phyloP scores from a whole-genome alignment of 2,329 filamentous ascomycete genomes.

The Colletotrichum aenigma region DNA sequence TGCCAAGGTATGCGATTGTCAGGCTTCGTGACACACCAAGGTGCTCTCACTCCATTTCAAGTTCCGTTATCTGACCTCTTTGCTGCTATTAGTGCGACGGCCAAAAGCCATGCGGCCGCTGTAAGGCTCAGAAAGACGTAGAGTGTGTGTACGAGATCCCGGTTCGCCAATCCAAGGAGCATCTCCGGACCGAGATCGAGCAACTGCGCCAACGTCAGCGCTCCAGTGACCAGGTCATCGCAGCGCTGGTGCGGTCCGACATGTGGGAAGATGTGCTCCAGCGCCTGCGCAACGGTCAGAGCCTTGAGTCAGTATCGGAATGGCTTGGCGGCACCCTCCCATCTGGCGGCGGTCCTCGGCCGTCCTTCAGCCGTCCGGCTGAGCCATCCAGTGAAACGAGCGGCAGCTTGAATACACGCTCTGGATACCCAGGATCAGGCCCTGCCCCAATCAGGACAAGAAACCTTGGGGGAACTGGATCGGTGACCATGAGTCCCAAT shows the following conservation, averaged over 20 bases:
- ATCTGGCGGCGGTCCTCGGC: constrained; percentile 31
- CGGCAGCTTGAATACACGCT: constrained; percentile 26
- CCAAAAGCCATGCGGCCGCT: constrained; percentile 58
- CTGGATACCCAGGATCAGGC: constrained; percentile 21
- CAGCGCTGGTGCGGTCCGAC: constrained; percentile 55
- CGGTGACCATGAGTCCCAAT: constrained; percentile 31
- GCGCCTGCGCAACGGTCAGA: constrained; percentile 57
- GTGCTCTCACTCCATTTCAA: not conserved
- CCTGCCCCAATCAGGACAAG: constrained; percentile 25
- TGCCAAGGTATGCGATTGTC: constrained; percentile 52
- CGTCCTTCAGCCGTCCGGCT: constrained; percentile 29
- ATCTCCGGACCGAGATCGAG: constrained; percentile 64
- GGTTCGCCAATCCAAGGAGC: constrained; percentile 67
- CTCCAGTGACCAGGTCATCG: constrained; percentile 59
- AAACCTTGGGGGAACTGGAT: constrained; percentile 3
- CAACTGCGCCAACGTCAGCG: constrained; percentile 57
- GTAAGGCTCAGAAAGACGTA: constrained; percentile 56
- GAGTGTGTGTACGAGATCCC: constrained; percentile 67
- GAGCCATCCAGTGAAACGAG: constrained; percentile 26
- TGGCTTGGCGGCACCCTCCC: constrained; percentile 47
- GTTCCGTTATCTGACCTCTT: not conserved
- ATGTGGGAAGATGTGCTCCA: constrained; percentile 59
- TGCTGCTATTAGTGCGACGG: constrained; percentile 58
- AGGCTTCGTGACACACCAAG: not conserved
- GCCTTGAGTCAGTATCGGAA: constrained; percentile 59